Evolutionary conservation across 495 filamentous ascomycete genomes (phyloP).

Genomic region (Endocarpon pusillum): DNA sequence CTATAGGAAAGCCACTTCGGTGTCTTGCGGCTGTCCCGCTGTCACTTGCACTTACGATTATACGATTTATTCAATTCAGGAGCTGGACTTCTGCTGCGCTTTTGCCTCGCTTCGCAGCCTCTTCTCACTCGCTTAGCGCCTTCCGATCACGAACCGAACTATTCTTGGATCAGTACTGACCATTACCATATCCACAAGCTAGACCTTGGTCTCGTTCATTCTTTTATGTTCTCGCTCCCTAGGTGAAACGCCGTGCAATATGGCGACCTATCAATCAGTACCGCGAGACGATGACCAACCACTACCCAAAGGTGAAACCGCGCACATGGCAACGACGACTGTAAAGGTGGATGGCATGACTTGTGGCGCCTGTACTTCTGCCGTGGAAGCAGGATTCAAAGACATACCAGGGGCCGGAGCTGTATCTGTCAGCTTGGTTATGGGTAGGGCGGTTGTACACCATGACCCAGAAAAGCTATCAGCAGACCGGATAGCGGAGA

Average conservation of each 20-base stretch:
- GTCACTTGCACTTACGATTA: too few species aligned
- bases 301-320: constrained; percentile 11
- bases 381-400: constrained; percentile 73
- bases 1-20: too few species aligned
- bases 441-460: constrained; percentile 78
- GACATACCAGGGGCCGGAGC: constrained; percentile 58
- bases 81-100: constrained; percentile 1
- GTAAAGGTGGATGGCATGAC: constrained; percentile 87
- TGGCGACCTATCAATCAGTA: too few species aligned
- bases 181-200: neutral
- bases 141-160: neutral
- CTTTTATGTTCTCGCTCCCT: neutral
- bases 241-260: constrained; percentile 1
- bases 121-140: neutral
- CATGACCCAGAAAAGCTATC: constrained; percentile 67
- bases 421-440: constrained; percentile 80
- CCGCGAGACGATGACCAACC: neutral
- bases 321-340: constrained; percentile 77
- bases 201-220: neutral
- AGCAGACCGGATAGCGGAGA: constrained; percentile 57
- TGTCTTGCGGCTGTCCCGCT: too few species aligned
- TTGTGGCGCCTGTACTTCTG: constrained; percentile 78
- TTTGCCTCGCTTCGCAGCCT: neutral
- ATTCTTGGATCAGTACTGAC: neutral
- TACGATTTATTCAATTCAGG: neutral